Evolutionary conservation across 2,329 filamentous ascomycete genomes (phyloP).

Genomic region (Elsinoe australis): DNA sequence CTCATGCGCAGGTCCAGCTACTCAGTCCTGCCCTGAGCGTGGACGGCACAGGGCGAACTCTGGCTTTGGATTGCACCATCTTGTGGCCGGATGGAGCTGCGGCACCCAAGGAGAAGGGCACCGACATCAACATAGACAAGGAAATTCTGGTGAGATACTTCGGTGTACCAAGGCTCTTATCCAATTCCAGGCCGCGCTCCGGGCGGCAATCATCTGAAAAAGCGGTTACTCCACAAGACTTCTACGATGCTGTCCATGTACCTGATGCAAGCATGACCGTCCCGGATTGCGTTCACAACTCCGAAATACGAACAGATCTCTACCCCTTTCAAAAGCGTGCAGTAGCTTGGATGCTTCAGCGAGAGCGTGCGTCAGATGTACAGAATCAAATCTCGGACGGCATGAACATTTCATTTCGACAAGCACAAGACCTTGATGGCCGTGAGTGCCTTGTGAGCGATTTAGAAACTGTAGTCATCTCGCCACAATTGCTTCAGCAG

Average conservation of each 20-base stretch:
- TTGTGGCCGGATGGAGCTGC: constrained; percentile 28
- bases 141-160: constrained; percentile 20
- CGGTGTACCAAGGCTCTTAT: neutral
- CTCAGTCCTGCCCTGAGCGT: too few relatives aligned
- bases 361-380: constrained; percentile 52
- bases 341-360: constrained; percentile 60
- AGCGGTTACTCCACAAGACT: constrained; percentile 42
- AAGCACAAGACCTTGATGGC: constrained; percentile 41
- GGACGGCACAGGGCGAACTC: too few relatives aligned
- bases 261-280: constrained; percentile 40
- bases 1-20: neutral
- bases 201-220: neutral
- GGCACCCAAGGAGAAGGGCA: constrained; percentile 26
- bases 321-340: constrained; percentile 68
- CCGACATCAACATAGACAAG: constrained; percentile 18
- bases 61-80: constrained; percentile 21
- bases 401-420: constrained; percentile 38
- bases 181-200: neutral
- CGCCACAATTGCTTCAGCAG: constrained; percentile 30
- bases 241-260: constrained; percentile 62
- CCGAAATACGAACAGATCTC: constrained; percentile 35
- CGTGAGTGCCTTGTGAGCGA: constrained; percentile 51
- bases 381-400: neutral
- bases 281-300: constrained; percentile 17
- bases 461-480: constrained; percentile 50